Evolutionary conservation across 768 basidiomycete species (phyloP), one percentile per base, ranked within the genome.

Genomic region (Kwoniella dendrophila): DNA sequence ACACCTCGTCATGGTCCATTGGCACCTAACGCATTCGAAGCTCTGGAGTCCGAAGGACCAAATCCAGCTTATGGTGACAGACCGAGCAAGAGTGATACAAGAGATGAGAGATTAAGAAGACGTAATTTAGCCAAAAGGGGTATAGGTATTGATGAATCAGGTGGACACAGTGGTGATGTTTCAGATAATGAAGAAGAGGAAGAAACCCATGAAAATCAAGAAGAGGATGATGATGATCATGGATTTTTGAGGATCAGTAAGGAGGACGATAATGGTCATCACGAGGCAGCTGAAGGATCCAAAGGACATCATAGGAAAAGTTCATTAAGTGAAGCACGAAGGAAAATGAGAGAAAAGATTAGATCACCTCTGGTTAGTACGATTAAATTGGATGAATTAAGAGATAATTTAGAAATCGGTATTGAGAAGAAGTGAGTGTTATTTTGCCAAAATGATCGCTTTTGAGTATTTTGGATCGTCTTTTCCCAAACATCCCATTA

Each of bases 391-490:
- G 68, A 68, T 20, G 71, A 68, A 36, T 50, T 73, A 22, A 64
- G 70, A 24, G 69, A 72, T 62, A 61, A 63, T 14, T 52, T 76
- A 29, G 63, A 63, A n/a, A 73, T 67, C 30, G 67, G 68, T 20
- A 70, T 76, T 10, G 74, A 76, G 45, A 64, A 71, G 40, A 67
- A 76, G 74, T 73, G 59, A 68, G 59, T 67, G 32, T 8, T 18
- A 8, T 38, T 18, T 38, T 38, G 8, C 18, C 36, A n/a, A n/a
- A n/a, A n/a, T n/a, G n/a, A n/a, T n/a, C n/a, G n/a, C n/a, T n/a
- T n/a, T n/a, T n/a, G n/a, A n/a, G n/a, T n/a, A n/a, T n/a, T n/a
- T n/a, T n/a, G n/a, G n/a, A n/a, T n/a, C n/a, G 10, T 26, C 27
- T 44, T 5, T 12, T 56, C 38, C n/a, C n/a, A n/a, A n/a, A n/a